Base-by-base conservation (phyloP, 805 yeast species). In the Candida piceae region DNA sequence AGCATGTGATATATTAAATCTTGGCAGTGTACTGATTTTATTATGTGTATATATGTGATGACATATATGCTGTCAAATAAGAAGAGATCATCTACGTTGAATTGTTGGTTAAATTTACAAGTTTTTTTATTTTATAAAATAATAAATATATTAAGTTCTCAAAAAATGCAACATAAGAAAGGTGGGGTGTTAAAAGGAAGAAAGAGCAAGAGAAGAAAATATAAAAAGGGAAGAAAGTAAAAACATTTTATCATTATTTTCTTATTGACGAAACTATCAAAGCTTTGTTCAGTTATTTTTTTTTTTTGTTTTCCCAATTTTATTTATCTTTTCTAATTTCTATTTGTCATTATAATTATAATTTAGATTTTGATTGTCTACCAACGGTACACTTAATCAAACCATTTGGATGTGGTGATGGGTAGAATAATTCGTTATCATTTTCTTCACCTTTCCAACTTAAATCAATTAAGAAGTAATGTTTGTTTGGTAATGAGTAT, bases 341-440 rank as follows among this genome's bases (percentile, higher is more conserved):
- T n/a, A n/a, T n/a, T n/a, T n/a, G n/a, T n/a, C n/a, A n/a, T n/a
- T n/a, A 23, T n/a, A 6, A 25, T 58, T 57, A 78, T 42, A 78
- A 58, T 62, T 75, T 85, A 39, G 81, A 63, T 57, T 76, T 73
- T 18, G 70, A 45, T 30, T 63, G 61, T 64, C 96, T 81, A 38
- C 80, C 83, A 48, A 89, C 95, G 13, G 89, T 84, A 60, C 87
- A 81, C 61, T 80, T 83, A 62, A 89, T 89, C 62, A 84, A 75
- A 34, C 97, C 97, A 58, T 85, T 88, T 53, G 97, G 97, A 66
- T 89, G 90, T 40, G 94, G 78, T 26, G 86, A 70, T 49, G 97
- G 97, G 60, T 88, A 87, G 64, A 80, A 88, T 48, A 89, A 72
- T 52, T 84, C 94, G 41, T 83, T 79, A 52, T 88, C 85, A 60